phyloP scores from a whole-genome alignment of 164 flowering plant species.

The Stephania yunnanensis region DNA sequence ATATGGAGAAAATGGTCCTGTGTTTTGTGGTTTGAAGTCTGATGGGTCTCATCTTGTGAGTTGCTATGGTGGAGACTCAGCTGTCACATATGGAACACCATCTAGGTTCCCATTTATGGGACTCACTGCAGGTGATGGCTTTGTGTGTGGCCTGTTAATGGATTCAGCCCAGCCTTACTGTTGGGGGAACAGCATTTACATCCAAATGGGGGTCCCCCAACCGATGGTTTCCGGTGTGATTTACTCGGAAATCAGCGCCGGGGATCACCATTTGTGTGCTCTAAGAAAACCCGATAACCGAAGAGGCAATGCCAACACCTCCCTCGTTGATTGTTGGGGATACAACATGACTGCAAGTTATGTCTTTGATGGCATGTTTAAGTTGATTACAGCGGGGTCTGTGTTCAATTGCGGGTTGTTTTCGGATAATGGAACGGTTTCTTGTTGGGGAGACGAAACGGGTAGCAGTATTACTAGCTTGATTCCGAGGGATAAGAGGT shows the following conservation, averaged over 20 bases:
- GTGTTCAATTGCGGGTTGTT: conserved; percentile 85
- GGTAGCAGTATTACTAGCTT: conserved; percentile 54
- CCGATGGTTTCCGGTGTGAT: conserved; percentile 51
- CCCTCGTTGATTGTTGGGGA: conserved; percentile 94
- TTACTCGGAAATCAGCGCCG: conserved; percentile 83
- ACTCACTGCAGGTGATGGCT: conserved; percentile 83
- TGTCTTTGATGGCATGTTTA: conserved; percentile 51
- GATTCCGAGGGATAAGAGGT: conserved; percentile 46
- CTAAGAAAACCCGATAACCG: conserved; percentile 51
- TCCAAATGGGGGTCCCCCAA: conserved; percentile 81
- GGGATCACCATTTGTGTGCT: conserved; percentile 88
- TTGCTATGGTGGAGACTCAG: conserved; percentile 81
- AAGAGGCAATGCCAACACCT: conserved; percentile 27
- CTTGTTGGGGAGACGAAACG: conserved; percentile 94
- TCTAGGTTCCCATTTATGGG: conserved; percentile 51
- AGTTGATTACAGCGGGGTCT: conserved; percentile 81
- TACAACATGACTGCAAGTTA: conserved; percentile 87
- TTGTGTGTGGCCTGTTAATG: conserved; percentile 83
- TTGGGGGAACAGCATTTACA: conserved; percentile 77
- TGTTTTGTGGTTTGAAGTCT: conserved; percentile 71
- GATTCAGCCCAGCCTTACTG: conserved; percentile 74
- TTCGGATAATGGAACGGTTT: conserved; percentile 54
- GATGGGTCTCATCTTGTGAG: conserved; percentile 77
- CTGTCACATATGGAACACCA: conserved; percentile 71
- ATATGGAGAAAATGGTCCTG: conserved; percentile 89